Evolutionary conservation across 495 filamentous ascomycete genomes (phyloP).

Genomic region (Trypethelium eluteriae): DNA sequence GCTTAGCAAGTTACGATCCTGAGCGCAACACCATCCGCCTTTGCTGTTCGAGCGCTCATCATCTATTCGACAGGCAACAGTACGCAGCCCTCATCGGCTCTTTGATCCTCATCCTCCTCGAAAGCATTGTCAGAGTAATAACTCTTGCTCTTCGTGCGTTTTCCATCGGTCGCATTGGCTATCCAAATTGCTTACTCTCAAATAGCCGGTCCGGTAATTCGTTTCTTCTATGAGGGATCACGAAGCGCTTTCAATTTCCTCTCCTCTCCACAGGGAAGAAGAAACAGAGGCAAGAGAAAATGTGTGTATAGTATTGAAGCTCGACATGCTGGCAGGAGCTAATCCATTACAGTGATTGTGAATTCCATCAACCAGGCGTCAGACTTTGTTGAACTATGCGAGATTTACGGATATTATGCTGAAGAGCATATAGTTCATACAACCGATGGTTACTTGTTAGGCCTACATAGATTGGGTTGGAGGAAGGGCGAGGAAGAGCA

Average conservation of each 20-base stretch:
- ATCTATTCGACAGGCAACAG: constrained; percentile 41
- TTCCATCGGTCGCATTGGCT: constrained; percentile 24
- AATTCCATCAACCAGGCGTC: constrained; percentile 55
- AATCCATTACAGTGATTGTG: constrained; percentile 38
- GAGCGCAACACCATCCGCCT: background rate
- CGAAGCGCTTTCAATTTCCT: constrained; percentile 74
- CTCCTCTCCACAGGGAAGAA: constrained; percentile 58
- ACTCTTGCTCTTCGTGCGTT: constrained; percentile 65
- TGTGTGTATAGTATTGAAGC: constrained; percentile 34
- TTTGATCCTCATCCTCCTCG: constrained; percentile 70
- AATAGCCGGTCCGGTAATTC: constrained; percentile 65
- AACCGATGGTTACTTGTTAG: constrained; percentile 84
- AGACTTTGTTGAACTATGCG: constrained; percentile 88
- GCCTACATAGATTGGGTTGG: constrained; percentile 79
- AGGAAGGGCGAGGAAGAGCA: constrained; percentile 67
- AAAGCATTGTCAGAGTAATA: constrained; percentile 74
- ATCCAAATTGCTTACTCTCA: background rate
- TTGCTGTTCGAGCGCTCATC: background rate
- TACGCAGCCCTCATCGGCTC: constrained; percentile 80
- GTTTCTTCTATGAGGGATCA: constrained; percentile 74
- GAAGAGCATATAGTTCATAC: constrained; percentile 97
- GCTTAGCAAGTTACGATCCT: background rate
- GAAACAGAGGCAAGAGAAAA: constrained; percentile 52
- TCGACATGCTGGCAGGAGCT: constrained; percentile 13
- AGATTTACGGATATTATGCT: constrained; percentile 77